Percentiles rank a stretch among this genome's conserved stretches.
Conservation (phyloP, 805 yeast species). For the Diddensiella santjacobensis region DNA sequence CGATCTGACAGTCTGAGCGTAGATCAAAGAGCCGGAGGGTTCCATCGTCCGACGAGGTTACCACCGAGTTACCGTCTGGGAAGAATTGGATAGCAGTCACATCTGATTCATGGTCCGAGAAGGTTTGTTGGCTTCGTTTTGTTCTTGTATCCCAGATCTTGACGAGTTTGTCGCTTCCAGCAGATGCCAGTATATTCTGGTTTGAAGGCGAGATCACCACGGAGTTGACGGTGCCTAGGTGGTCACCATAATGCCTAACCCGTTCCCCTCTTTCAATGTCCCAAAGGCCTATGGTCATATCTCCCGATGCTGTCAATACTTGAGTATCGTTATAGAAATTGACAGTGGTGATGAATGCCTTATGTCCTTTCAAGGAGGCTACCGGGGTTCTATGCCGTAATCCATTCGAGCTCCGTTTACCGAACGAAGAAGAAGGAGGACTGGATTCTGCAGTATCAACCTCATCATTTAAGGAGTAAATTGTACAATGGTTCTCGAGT, state of each 20-base stretch:
- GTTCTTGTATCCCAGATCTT: conserved; percentile 76
- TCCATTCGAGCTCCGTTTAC: neutral
- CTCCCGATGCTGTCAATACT: conserved; percentile 74
- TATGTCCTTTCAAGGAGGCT: conserved; percentile 70
- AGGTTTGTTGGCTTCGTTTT: conserved; percentile 32
- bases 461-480: conserved; percentile 42
- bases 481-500: conserved; percentile 70
- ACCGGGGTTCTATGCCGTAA: conserved; percentile 36
- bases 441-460: neutral
- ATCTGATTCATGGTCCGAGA: conserved; percentile 59
- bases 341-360: conserved; percentile 74
- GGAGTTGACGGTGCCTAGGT: conserved; percentile 46
- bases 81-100: conserved; percentile 59
- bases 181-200: conserved; percentile 58
- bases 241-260: conserved; percentile 35
- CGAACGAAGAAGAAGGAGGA: neutral
- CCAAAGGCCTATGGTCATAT: conserved; percentile 76
- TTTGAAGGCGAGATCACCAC: conserved; percentile 63
- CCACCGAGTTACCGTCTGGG: conserved; percentile 68
- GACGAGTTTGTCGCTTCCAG: conserved; percentile 68
- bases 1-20: conserved; percentile 68
- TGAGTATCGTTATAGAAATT: conserved; percentile 57
- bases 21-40: conserved; percentile 65
- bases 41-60: conserved; percentile 79
- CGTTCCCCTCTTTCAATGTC: conserved; percentile 61